A percentile compares a stretch with the other conserved stretches of the same genome.
These are phyloP conservation scores for Podosphaera fusca DNA, from an alignment of 2,329 filamentous ascomycete genomes.

Conservation along the genomic window DNA sequence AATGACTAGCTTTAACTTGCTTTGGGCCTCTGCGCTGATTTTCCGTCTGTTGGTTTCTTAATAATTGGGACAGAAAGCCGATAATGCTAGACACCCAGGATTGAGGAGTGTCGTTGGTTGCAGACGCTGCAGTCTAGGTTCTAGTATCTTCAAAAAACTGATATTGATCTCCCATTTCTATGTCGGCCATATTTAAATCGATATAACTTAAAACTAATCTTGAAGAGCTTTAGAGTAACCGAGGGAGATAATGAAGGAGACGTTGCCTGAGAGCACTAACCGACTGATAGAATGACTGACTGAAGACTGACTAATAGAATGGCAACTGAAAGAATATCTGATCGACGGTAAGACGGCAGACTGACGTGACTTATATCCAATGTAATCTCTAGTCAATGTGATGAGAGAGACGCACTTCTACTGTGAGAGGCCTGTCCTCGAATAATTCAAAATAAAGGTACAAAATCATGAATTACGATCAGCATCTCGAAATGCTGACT, in stretches of 20 bases:
- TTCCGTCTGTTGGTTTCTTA: not conserved
- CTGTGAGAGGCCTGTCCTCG: not conserved
- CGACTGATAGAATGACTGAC: too few relatives aligned
- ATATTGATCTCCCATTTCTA: not conserved
- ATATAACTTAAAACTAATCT: not conserved
- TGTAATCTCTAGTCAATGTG: not conserved
- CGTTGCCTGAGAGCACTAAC: too few relatives aligned
- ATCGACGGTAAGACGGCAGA: too few relatives aligned
- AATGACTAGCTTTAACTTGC: not conserved
- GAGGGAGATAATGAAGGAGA: not conserved
- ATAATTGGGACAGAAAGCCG: not conserved
- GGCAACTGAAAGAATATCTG: too few relatives aligned
- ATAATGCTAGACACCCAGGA: not conserved
- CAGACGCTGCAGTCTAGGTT: not conserved
- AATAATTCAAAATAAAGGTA: too few relatives aligned
- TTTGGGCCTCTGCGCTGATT: not conserved
- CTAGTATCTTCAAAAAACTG: not conserved
- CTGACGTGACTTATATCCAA: not conserved
- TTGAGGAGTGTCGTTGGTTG: not conserved
- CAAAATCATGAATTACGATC: too few relatives aligned
- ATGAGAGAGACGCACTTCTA: not conserved
- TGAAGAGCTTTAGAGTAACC: not conserved
- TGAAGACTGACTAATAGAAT: too few relatives aligned
- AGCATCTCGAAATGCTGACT: too few relatives aligned
- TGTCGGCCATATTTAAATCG: not conserved